These are phyloP conservation scores for Dictyostelium citrinum DNA, from an alignment of 78 protist genomes.

Conservation along the genomic window DNA sequence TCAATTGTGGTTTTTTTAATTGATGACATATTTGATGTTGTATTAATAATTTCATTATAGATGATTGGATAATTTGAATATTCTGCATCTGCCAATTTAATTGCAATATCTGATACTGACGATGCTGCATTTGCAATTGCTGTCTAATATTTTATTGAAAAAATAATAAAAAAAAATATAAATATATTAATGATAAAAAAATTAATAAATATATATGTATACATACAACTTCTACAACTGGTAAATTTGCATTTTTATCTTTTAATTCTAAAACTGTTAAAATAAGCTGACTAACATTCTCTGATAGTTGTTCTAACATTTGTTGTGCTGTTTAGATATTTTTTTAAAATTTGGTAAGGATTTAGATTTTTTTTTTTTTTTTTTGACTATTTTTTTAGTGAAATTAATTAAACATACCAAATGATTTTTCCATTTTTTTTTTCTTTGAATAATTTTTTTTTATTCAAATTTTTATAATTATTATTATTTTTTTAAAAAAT, in stretches of 20 bases:
- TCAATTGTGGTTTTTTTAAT: constrained; percentile 13
- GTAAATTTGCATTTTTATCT: constrained; percentile 45
- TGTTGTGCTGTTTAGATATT: constrained; percentile 29
- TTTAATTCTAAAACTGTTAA: constrained; percentile 21
- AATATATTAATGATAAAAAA: background rate
- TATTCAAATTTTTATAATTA: background rate
- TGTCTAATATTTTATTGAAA: background rate
- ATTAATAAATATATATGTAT: background rate
- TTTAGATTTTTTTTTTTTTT: background rate
- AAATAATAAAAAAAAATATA: background rate
- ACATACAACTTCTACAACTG: constrained; percentile 48
- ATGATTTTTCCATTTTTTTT: background rate
- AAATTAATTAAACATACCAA: background rate
- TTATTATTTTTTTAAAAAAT: background rate
- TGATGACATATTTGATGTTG: background rate
- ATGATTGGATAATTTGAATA: constrained; percentile 29
- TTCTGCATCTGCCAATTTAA: constrained; percentile 44
- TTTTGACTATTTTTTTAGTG: background rate
- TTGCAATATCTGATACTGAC: constrained; percentile 32
- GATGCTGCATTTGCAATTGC: constrained; percentile 59
- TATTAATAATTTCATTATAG: constrained; percentile 31
- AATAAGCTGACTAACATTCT: constrained; percentile 61
- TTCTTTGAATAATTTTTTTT: background rate
- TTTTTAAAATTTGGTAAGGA: background rate
- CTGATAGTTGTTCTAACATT: constrained; percentile 62